phyloP scores from a whole-genome alignment of 2,329 filamentous ascomycete genomes.

The Stagonosporopsis vannaccii region DNA sequence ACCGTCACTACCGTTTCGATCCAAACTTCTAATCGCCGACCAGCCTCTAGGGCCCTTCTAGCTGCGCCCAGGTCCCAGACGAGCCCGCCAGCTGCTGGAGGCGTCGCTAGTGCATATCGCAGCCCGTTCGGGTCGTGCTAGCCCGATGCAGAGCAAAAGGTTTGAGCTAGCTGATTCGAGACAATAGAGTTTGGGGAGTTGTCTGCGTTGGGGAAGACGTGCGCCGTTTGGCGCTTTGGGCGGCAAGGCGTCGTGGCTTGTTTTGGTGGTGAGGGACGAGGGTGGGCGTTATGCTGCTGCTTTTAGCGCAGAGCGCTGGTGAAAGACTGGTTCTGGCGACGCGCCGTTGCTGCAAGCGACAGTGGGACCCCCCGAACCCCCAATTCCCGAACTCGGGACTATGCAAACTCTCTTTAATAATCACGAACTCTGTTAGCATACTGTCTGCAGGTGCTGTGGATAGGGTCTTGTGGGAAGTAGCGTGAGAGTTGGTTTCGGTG shows the following conservation, averaged over 20 bases:
- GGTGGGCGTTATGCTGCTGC: slow-evolving; percentile 1
- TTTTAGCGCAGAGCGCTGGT: slow-evolving; percentile 3
- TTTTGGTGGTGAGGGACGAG: not conserved
- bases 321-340: slow-evolving; percentile 6
- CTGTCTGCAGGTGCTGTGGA: not conserved
- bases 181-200: not conserved
- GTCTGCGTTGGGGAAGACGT: slow-evolving; percentile 6
- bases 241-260: not conserved
- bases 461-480: not conserved
- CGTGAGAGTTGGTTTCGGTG: not conserved
- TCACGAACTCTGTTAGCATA: not conserved
- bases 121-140: slow-evolving; percentile 3
- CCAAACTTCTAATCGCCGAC: slow-evolving; percentile 18
- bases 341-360: slow-evolving; percentile 12
- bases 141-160: not conserved
- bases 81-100: not conserved
- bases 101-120: slow-evolving; percentile 9
- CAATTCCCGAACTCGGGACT: not conserved
- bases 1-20: slow-evolving; percentile 19
- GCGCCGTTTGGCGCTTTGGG: slow-evolving; percentile 4
- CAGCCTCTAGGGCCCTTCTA: slow-evolving; percentile 2
- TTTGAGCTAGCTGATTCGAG: not conserved
- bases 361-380: slow-evolving; percentile 1
- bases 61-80: not conserved
- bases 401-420: slow-evolving; percentile 7